phyloP scores from a whole-genome alignment of 352 stramenopile species.

The Phytopythium mirpurense region DNA sequence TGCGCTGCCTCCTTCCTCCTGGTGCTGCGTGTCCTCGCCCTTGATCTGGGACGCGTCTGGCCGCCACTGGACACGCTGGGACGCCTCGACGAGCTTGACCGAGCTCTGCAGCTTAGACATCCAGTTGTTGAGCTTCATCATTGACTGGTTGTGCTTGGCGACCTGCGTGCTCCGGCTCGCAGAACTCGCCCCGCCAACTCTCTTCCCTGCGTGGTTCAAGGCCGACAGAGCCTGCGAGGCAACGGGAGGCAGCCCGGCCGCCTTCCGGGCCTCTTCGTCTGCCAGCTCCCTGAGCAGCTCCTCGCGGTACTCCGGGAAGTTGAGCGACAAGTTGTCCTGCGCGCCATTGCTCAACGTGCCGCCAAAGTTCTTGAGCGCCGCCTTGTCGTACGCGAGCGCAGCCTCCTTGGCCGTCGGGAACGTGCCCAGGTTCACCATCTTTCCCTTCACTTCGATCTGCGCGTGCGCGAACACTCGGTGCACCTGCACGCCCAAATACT shows the following conservation, averaged over 20 bases:
- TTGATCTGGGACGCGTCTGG: slow-evolving; percentile 7
- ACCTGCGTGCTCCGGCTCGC: slow-evolving; percentile 55
- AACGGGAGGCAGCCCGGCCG: slow-evolving; percentile 8
- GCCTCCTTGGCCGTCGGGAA: slow-evolving; percentile 66
- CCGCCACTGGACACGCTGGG: slow-evolving; percentile 69
- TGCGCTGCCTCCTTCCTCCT: slow-evolving; percentile 15
- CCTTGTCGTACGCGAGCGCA: slow-evolving; percentile 78
- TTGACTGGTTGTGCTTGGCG: slow-evolving; percentile 68
- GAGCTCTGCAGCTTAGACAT: slow-evolving; percentile 63
- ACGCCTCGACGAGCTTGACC: slow-evolving; percentile 72
- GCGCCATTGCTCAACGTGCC: slow-evolving; percentile 30
- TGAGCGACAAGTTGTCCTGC: slow-evolving; percentile 55
- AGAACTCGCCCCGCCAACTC: slow-evolving; percentile 15
- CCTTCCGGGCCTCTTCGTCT: slow-evolving; percentile 59
- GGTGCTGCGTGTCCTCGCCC: slow-evolving; percentile 17
- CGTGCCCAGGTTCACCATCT: slow-evolving; percentile 69
- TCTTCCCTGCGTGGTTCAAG: slow-evolving; percentile 1
- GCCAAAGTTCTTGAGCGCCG: slow-evolving; percentile 69
- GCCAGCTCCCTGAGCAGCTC: slow-evolving; percentile 55
- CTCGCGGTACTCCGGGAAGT: slow-evolving; percentile 65
- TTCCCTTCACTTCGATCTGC: slow-evolving; percentile 75
- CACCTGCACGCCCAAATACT: slow-evolving; percentile 69
- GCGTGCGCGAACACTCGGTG: slow-evolving; percentile 71
- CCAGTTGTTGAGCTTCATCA: slow-evolving; percentile 78
- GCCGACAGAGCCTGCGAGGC: slow-evolving; percentile 7